Base-by-base conservation (phyloP, 1,284 basidiomycete species). In the Pseudozyma sp. region DNA sequence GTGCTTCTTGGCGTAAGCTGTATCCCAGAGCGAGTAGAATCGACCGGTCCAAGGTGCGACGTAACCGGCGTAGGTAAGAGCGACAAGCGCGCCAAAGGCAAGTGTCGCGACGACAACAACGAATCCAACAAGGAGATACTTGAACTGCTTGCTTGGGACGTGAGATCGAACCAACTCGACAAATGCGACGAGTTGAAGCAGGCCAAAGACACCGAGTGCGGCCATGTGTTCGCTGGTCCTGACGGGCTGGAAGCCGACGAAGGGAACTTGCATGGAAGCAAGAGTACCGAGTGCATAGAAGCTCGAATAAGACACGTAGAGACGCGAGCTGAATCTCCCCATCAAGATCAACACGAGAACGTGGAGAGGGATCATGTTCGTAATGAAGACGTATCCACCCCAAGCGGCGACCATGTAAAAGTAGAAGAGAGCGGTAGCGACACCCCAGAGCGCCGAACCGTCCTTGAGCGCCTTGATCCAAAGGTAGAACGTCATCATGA, bases 351-450 rank as follows among this genome's bases (percentile, higher is more conserved):
- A 90, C 45, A 93, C 92, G 31, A 99, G 89, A 0, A 92, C 93
- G 82, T 99, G 97, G 2, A 99, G 88, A 38, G 97, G 97, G 66
- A 99, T 94, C 95, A 99, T 98, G 89, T 99, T 99, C 63, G 97
- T 99, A 86, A 99, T 99, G 89, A 99, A 99, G 1, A 94, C 97
- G 86, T 99, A 99, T 76, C 97, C 97, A 53, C 97, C 97, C 97
- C 97, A 99, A 13, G 97, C 97, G 52, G 97, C 96, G 16, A 99
- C 97, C 97, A 99, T 99, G 89, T 98, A 99, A 78, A 97, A 98
- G 88, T 99, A 99, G 87, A 99, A 98, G 14, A 99, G 87, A 8
- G 95, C 97, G 21, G 95, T 92, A 50, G 92, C 85, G 19, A 93
- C 93, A 42, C 95, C 96, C 83, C 91, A 98, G 70, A 96, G 89